Conservation (phyloP, 1,284 basidiomycete genomes). For the Ustilago bromivora region DNA sequence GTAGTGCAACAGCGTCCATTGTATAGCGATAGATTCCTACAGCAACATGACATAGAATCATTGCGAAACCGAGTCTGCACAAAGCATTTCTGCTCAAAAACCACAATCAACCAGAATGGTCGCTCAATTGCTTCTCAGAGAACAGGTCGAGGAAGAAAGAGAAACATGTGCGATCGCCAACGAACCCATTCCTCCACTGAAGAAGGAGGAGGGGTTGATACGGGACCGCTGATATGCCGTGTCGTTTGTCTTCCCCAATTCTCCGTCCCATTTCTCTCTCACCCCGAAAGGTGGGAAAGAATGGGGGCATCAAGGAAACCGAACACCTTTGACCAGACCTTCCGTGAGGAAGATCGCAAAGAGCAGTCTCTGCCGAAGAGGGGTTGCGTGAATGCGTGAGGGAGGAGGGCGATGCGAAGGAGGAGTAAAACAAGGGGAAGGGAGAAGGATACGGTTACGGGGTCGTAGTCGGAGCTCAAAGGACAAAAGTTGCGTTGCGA, state of each 20-base stretch:
- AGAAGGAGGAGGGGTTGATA: conserved; percentile 48
- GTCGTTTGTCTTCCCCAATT: conserved; percentile 52
- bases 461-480: neutral
- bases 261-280: conserved; percentile 16
- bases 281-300: neutral
- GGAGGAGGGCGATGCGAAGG: neutral
- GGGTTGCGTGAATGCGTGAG: conserved; percentile 14
- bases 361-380: conserved; percentile 54
- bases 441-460: neutral
- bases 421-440: neutral
- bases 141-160: too few relatives aligned
- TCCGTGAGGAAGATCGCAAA: conserved; percentile 24
- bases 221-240: conserved; percentile 42
- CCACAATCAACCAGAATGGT: neutral
- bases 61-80: neutral
- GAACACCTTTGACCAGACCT: conserved; percentile 44
- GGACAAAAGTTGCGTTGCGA: neutral
- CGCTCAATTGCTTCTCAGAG: neutral
- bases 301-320: conserved; percentile 41
- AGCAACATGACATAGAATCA: neutral
- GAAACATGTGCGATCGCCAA: conserved; percentile 43
- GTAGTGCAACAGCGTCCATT: neutral
- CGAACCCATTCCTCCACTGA: conserved; percentile 53
- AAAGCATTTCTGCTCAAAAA: neutral
- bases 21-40: neutral